Evolutionary conservation across 345 rosid genomes (phyloP).

Genomic region (Psidium guajava): DNA sequence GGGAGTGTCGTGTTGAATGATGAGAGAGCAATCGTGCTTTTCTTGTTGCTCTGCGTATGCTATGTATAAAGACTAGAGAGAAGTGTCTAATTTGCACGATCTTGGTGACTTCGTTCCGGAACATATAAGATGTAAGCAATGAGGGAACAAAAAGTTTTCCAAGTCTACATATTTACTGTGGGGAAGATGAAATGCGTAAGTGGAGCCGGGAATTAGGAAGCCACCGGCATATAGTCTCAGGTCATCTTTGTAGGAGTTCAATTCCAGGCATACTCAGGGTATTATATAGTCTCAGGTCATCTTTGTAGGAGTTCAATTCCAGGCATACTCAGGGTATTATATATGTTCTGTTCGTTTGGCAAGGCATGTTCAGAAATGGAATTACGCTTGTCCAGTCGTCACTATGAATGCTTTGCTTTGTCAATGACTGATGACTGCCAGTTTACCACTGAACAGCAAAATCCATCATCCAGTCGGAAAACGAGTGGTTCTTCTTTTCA

Average conservation of each 20-base stretch:
- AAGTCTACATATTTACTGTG: not conserved
- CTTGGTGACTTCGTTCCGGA: too few relatives aligned
- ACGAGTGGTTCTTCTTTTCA: slow-evolving; percentile 85
- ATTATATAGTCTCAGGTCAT: not conserved
- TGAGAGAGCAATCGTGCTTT: too few relatives aligned
- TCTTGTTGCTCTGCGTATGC: too few relatives aligned
- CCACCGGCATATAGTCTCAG: not conserved
- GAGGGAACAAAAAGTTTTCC: too few relatives aligned
- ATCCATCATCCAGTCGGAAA: slow-evolving; percentile 55
- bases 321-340: not conserved
- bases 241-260: too few relatives aligned
- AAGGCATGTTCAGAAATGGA: not conserved
- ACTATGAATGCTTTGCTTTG: not conserved
- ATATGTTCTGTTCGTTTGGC: not conserved
- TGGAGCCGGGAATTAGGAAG: not conserved
- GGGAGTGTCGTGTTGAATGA: too few relatives aligned
- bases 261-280: too few relatives aligned
- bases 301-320: too few relatives aligned
- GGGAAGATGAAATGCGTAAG: not conserved
- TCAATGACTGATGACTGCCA: not conserved
- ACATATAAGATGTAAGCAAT: too few relatives aligned
- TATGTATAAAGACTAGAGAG: too few relatives aligned
- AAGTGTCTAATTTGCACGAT: too few relatives aligned
- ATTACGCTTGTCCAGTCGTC: not conserved
- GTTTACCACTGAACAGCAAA: slow-evolving; percentile 21